Evolutionary conservation across 257 asterid species (phyloP), one percentile per base, ranked within the genome.

Genomic region (Solanum lignicaule): DNA sequence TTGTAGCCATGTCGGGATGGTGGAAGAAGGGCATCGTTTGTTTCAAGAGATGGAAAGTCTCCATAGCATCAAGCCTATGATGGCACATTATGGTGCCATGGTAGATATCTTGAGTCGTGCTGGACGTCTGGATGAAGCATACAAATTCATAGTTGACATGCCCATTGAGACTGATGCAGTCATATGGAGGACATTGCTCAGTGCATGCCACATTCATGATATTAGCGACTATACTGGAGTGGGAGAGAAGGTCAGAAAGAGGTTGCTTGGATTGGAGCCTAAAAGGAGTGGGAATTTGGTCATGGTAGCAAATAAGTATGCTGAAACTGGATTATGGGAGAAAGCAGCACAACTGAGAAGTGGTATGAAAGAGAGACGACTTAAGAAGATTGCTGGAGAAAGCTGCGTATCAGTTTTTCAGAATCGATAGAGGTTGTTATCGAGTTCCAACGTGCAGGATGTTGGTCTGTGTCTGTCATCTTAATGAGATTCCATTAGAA

Each of bases 181-280:
- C 23, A 90, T 91, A 72, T 96, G 98, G 98, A 93, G 99, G 90
- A 92, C 98, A 1, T 90, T 96, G 93, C 93, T 94, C n/a, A 93
- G 98, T 86, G 93, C 97, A 7, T 96, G 98, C 88, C 90, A 83
- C 86, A 91, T 95, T 91, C 97, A 95, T 88, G 96, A 90, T 86
- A 89, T 89, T 41, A 92, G 89, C 35, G 96, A 89, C 83, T 55
- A 23, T 31, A 43, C 73, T 74, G 95, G 95, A 86, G 84, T 94
- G 66, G 93, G 93, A 5, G 92, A 90, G 78, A 92, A 90, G 89
- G 99, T 87, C 23, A 92, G 94, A 73, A 68, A n/a, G 83, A 92
- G 65, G 89, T 91, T 96, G 7, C 89, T 92, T 55, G 93, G 90
- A 58, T 55, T 93, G 73, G 98, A 95, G 87, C 99, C 99, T 7